Base-by-base conservation (phyloP, 495 filamentous ascomycete species). In the Echria macrotheca region DNA sequence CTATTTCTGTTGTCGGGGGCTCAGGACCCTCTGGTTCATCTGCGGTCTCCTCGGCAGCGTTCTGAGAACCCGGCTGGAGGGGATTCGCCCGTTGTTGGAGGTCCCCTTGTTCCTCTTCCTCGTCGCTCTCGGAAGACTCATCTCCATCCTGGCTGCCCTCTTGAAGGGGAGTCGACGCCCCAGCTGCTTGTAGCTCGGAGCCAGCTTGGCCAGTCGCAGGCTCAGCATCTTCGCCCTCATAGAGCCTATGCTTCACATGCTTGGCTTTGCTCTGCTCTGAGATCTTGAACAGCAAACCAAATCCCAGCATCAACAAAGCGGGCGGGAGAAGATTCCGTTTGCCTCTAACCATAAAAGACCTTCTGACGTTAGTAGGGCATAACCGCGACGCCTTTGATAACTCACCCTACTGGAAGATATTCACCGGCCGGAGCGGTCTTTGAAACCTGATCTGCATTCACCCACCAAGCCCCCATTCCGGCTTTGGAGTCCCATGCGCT, bases 401-500 rank as follows among this genome's bases (percentile, higher is more conserved):
- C 51, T 29, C 44, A 54, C 10, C 93, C 93, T 5, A 76, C 70
- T 4, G 79, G 75, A 10, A 97, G 62, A 48, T 86, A 89, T 47
- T 90, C 94, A n/a, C 91, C 91, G 1, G 76, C 76, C 0, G 79
- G 71, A 0, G 82, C 81, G 32, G 78, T 85, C 68, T 96, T 96
- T 2, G 87, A 85, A 0, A 97, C 87, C 59, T 97, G 91, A 47
- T 87, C 81, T 10, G 85, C 83, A 40, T 82, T 76, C 0, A 89
- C 90, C 93, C 93, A 98, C 82, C 86, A 98, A 11, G 91, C 90
- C 5, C 85, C 82, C 89, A 96, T 94, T 8, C 86, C 81, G 4
- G 89, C 90, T 68, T 97, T 98, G 0, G 87, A 91, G 42, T 96
- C 93, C 93, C 93, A 98, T 1, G 90, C 91, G 38, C 65, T 83